These are phyloP conservation scores for Geotrichum aggregatum DNA, from an alignment of 1,139 yeast species.

Conservation along the genomic window DNA sequence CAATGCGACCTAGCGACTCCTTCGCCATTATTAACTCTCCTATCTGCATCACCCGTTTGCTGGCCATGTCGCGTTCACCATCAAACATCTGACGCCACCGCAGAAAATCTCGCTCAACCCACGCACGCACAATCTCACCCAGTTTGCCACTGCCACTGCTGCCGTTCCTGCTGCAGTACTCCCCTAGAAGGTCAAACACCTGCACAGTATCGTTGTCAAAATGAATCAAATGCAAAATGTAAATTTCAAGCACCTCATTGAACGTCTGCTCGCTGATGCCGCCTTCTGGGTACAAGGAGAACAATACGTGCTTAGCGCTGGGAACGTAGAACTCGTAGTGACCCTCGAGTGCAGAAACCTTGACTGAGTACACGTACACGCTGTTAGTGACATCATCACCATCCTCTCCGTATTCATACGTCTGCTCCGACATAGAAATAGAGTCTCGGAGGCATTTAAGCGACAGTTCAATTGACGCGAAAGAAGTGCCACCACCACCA, in stretches of 20 bases:
- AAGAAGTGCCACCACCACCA: neutral
- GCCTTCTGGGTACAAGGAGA: conserved; percentile 6
- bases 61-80: conserved; percentile 6
- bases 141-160: neutral
- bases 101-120: conserved; percentile 14
- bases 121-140: conserved; percentile 12
- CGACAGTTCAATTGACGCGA: conserved; percentile 5
- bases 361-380: conserved; percentile 9
- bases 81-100: conserved; percentile 16
- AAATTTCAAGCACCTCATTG: conserved; percentile 4
- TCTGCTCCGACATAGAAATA: neutral
- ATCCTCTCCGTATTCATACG: neutral
- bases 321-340: conserved; percentile 11
- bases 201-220: conserved; percentile 5
- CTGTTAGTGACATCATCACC: conserved; percentile 6
- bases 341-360: conserved; percentile 8
- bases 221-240: conserved; percentile 12
- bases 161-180: neutral
- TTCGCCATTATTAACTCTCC: conserved; percentile 11
- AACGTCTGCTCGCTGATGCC: conserved; percentile 1
- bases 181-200: conserved; percentile 12
- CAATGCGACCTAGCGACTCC: neutral
- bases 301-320: neutral
- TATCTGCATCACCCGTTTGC: conserved; percentile 8
- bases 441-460: conserved; percentile 15